A percentile compares a stretch with the other conserved stretches of the same genome.
These are phyloP conservation scores for Rhinocladiella mackenziei DNA, from an alignment of 2,329 filamentous ascomycete genomes.

Conservation along the genomic window DNA sequence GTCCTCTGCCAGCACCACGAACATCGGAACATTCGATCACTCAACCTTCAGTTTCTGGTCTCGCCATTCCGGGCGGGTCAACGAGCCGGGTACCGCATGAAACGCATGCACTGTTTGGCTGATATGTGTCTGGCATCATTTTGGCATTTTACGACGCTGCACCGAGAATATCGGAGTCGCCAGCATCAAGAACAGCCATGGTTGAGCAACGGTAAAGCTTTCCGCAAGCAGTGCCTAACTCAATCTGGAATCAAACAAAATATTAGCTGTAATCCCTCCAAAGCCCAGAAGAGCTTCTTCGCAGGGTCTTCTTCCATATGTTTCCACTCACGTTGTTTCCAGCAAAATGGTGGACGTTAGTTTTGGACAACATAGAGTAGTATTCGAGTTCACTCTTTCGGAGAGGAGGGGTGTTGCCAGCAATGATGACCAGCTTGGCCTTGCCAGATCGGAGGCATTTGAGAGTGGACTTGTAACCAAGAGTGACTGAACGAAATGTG, in stretches of 20 bases:
- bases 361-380: conserved; percentile 51
- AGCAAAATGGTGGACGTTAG: conserved; percentile 92
- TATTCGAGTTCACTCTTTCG: conserved; percentile 97
- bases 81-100: conserved; percentile 6
- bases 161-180: conserved; percentile 95
- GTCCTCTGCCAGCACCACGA: no score
- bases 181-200: conserved; percentile 94
- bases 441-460: conserved; percentile 92
- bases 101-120: neutral
- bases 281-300: conserved; percentile 85
- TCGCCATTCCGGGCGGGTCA: conserved; percentile 1
- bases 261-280: conserved; percentile 66
- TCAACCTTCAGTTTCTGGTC: neutral
- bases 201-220: conserved; percentile 98
- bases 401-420: conserved; percentile 94
- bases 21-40: neutral
- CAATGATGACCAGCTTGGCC: conserved; percentile 96
- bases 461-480: conserved; percentile 85
- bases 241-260: conserved; percentile 62
- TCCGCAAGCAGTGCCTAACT: conserved; percentile 96
- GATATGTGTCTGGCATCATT: neutral
- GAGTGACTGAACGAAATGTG: conserved; percentile 57
- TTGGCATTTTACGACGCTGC: conserved; percentile 32
- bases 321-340: conserved; percentile 90
- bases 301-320: conserved; percentile 62